These are phyloP conservation scores for Leccinum disarticulatum DNA, from an alignment of 768 basidiomycete species.

Conservation along the genomic window DNA sequence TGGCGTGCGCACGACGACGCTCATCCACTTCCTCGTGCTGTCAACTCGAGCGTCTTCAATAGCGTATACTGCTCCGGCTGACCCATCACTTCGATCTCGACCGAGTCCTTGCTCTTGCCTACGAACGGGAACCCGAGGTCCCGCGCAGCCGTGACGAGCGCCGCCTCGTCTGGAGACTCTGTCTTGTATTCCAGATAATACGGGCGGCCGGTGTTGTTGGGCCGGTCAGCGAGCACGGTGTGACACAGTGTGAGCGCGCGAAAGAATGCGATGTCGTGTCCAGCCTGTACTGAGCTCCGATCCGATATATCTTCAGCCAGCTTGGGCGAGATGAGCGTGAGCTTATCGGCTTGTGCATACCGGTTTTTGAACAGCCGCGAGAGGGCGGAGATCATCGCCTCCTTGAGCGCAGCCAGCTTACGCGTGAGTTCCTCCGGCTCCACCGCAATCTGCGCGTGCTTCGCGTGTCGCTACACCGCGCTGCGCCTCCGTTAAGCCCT, in stretches of 20 bases:
- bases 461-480: slow-evolving; percentile 85
- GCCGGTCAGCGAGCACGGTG: slow-evolving; percentile 79
- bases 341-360: slow-evolving; percentile 73
- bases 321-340: slow-evolving; percentile 86
- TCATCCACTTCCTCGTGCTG: slow-evolving; percentile 94
- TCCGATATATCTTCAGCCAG: slow-evolving; percentile 78
- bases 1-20: slow-evolving; percentile 82
- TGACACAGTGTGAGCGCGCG: slow-evolving; percentile 95
- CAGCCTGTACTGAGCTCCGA: slow-evolving; percentile 55
- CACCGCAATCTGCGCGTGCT: slow-evolving; percentile 56
- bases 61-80: slow-evolving; percentile 78
- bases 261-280: slow-evolving; percentile 81
- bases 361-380: slow-evolving; percentile 84
- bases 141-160: slow-evolving; percentile 86
- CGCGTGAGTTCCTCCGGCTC: slow-evolving; percentile 71
- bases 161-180: slow-evolving; percentile 94
- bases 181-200: slow-evolving; percentile 86
- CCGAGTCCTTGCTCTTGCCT: slow-evolving; percentile 62
- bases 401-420: slow-evolving; percentile 63
- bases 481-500: slow-evolving; percentile 94
- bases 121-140: slow-evolving; percentile 94
- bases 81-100: slow-evolving; percentile 93
- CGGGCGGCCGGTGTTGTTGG: slow-evolving; percentile 60
- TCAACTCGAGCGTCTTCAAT: slow-evolving; percentile 90
- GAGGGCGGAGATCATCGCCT: slow-evolving; percentile 69